A percentile compares a stretch with the other conserved stretches of the same genome.
These are phyloP conservation scores for Potentilla sterilis DNA, from an alignment of 306 rosid species.

Conservation along the genomic window DNA sequence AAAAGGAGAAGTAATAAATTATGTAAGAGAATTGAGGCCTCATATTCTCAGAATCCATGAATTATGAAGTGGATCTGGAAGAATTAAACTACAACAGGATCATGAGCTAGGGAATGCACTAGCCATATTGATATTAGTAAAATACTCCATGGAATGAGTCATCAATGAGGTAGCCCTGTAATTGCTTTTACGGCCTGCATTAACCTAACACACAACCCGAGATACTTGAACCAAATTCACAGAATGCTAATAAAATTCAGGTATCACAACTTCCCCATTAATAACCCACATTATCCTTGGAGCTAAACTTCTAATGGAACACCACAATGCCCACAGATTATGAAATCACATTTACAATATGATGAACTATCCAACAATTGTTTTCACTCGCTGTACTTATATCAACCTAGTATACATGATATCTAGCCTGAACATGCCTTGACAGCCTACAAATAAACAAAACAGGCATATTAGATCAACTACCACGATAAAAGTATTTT, in stretches of 20 bases:
- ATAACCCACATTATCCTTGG: background rate
- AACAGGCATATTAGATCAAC: background rate
- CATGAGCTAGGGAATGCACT: background rate
- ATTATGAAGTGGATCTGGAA: background rate
- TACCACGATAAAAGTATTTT: background rate
- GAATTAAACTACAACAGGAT: background rate
- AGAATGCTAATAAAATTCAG: background rate
- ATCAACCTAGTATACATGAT: slow-evolving; percentile 1
- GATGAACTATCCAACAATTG: background rate
- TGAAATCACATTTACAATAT: background rate
- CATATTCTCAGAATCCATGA: background rate
- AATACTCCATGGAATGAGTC: background rate
- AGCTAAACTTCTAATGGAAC: background rate
- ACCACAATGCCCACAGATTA: background rate
- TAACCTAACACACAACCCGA: background rate
- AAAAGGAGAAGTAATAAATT: background rate
- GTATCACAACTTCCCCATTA: background rate
- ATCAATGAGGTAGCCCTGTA: background rate
- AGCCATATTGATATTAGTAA: background rate
- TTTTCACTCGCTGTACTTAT: background rate
- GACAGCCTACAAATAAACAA: background rate
- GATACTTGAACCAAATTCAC: background rate
- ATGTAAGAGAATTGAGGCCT: background rate
- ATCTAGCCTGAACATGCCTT: background rate
- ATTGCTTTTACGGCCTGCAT: background rate